Conservation (phyloP, 2,329 filamentous ascomycete species). For the Magnaporthiopsis incrustans region DNA sequence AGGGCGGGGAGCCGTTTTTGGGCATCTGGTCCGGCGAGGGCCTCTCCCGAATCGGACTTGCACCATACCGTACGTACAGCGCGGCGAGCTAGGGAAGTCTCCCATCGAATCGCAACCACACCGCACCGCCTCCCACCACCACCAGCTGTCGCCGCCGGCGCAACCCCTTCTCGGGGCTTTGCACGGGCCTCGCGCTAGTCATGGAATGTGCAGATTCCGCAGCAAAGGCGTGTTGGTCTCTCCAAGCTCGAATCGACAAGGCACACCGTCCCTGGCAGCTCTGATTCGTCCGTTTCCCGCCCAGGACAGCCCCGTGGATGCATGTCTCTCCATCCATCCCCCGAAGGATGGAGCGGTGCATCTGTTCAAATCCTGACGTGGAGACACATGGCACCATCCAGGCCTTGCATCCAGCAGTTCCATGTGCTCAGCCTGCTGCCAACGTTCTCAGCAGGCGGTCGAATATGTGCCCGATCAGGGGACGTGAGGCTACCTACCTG, state of each 20-base stretch:
- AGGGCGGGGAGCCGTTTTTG: no score
- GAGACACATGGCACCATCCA: conserved; percentile 5
- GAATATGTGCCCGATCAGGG: no score
- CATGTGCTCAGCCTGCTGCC: background rate
- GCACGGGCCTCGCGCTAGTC: background rate
- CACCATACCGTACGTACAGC: no score
- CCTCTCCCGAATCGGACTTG: background rate
- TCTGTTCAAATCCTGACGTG: background rate
- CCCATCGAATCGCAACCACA: background rate
- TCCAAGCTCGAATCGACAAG: background rate
- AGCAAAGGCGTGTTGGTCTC: background rate
- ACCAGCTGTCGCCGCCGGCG: background rate
- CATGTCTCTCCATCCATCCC: background rate
- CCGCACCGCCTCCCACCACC: background rate
- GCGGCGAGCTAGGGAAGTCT: no score
- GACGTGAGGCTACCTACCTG: no score
- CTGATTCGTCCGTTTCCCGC: background rate
- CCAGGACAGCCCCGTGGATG: background rate
- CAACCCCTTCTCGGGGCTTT: background rate
- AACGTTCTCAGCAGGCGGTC: background rate
- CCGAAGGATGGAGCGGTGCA: background rate
- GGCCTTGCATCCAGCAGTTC: background rate
- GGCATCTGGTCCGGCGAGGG: no score
- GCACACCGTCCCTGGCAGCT: background rate
- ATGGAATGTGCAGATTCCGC: background rate